Evolutionary conservation across 805 yeast species (phyloP), one percentile per base, ranked within the genome.

Genomic region (Saccharomycopsis capsularis): DNA sequence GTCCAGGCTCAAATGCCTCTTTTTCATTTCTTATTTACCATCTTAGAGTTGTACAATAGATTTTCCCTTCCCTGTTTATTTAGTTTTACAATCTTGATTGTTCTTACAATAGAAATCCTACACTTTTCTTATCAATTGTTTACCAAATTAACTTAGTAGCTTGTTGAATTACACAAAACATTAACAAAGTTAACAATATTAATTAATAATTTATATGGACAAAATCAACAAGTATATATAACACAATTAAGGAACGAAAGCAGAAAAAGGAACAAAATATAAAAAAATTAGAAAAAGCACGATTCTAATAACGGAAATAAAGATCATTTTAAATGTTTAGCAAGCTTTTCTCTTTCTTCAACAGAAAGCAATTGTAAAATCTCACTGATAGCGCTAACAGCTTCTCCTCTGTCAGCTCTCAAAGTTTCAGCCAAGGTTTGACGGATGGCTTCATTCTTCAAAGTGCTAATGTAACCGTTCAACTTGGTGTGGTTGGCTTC

Each of bases 401-500:
- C 67, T 52, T 75, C 65, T 62, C 68, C 70, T 66, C 75, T 69
- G 63, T 78, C 80, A 53, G 66, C 66, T 69, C 80, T 76, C 56
- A 79, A 70, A 50, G 80, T 66, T 56, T 74, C 74, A 40, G 84
- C 79, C 60, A 85, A 68, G 40, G 75, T 78, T 63, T 78, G 80
- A 55, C 83, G 83, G 54, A 79, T 75, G 38, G 77, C 70, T 62
- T 85, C 93, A 46, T 73, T 66, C 68, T 80, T 82, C 67, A 85
- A 71, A 55, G 76, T 76, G 61, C 74, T 81, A 59, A 85, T 71
- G 57, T 71, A 72, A 44, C 74, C 68, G 53, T 83, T 83, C 53
- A 87, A 71, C 50, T 73, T 63, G 48, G 73, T 70, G 62, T 81
- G 89, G 67, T 85, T 81, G 57, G 79, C 81, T 67, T 88, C 96